Conservation (phyloP, 73 alveolate species). For the Paramecium biaurelia region DNA sequence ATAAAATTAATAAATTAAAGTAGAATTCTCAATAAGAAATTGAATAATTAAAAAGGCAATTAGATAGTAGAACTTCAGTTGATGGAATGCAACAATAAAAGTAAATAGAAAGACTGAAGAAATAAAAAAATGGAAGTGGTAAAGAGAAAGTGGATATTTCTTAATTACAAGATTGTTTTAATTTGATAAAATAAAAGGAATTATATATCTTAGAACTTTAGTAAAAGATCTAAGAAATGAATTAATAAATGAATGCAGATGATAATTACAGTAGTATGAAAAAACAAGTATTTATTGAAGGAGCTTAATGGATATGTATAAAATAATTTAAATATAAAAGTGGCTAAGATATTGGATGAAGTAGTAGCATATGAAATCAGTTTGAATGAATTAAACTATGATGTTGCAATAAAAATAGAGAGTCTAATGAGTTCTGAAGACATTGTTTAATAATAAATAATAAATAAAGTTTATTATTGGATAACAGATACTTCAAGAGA, state of each 20-base stretch:
- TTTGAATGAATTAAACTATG: constrained; percentile 1
- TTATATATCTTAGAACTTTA: not conserved
- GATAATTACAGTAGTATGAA: not conserved
- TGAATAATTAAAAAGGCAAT: not conserved
- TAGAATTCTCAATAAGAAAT: not conserved
- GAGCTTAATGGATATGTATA: constrained; percentile 48
- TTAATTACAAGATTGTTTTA: constrained; percentile 13
- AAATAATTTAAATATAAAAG: not conserved
- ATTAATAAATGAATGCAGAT: not conserved
- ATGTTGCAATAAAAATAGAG: constrained; percentile 10
- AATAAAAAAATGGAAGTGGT: not conserved
- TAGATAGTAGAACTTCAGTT: not conserved
- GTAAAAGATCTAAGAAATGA: not conserved
- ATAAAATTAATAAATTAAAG: not conserved
- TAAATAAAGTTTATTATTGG: constrained; percentile 41
- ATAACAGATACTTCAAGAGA: constrained; percentile 37
- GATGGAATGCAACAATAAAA: not conserved
- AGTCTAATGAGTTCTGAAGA: not conserved
- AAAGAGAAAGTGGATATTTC: not conserved
- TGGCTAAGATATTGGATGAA: constrained; percentile 42
- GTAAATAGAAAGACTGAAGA: not conserved
- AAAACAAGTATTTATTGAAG: constrained; percentile 27
- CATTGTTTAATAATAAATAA: constrained; percentile 20
- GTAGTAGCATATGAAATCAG: not conserved
- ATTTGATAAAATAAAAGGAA: not conserved